phyloP scores from a whole-genome alignment of 163 green algal genomes.

The Chloroidium sp. region DNA sequence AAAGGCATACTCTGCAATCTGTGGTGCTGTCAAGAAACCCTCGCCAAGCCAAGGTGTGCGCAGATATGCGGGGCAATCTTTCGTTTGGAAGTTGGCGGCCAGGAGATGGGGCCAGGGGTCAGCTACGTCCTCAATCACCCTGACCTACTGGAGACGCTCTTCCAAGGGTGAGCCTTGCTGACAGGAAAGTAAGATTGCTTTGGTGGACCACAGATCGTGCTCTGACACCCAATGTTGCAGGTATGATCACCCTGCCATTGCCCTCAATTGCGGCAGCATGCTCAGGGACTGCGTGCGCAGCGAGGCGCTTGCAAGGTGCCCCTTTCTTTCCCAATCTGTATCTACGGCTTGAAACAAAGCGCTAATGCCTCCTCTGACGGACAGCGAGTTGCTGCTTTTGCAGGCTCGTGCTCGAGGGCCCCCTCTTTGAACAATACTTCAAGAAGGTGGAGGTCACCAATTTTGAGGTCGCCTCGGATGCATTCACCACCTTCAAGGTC shows the following conservation, averaged over 20 bases:
- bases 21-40: too few relatives aligned
- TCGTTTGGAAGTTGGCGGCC: constrained; percentile 19
- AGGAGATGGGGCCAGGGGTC: constrained; percentile 38
- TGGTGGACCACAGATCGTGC: too few relatives aligned
- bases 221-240: constrained; percentile 18
- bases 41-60: background rate
- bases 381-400: background rate
- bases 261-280: constrained; percentile 78
- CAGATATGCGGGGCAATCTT: constrained; percentile 23
- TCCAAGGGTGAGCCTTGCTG: constrained; percentile 45
- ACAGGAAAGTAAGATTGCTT: too few relatives aligned
- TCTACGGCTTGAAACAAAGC: background rate
- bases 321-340: background rate
- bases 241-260: constrained; percentile 66
- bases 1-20: too few relatives aligned
- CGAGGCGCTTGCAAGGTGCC: constrained; percentile 50
- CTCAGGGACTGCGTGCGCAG: constrained; percentile 77
- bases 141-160: constrained; percentile 66
- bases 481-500: constrained; percentile 82
- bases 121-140: constrained; percentile 56
- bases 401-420: constrained; percentile 54
- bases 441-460: constrained; percentile 70
- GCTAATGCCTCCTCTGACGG: background rate
- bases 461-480: constrained; percentile 83
- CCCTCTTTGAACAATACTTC: constrained; percentile 64